Base-by-base conservation (phyloP, 257 asterid species). In the Anisodus tanguticus region DNA sequence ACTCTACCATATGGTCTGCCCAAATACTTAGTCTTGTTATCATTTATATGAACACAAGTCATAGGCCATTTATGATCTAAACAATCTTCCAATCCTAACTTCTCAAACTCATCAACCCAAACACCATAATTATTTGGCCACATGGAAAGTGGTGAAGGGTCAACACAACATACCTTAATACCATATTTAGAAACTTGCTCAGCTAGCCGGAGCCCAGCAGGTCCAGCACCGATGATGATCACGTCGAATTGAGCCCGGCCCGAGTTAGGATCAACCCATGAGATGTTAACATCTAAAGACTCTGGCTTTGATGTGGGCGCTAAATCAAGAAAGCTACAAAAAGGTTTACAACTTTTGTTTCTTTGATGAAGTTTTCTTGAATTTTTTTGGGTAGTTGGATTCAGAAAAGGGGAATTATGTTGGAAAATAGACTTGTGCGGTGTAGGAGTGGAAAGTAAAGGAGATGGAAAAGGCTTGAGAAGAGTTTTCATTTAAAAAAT, bases 81-180 rank as follows among this genome's bases (percentile, higher is more conserved):
- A 83, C 98, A 94, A 85, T 89, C 94, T 62, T 87, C 93, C 19
- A 96, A 88, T 4, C 93, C 97, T 76, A 96, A 82, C 63, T 84
- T 84, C 89, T 93, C 92, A 84, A 96, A 93, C 83, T 96, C 98
- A 88, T 96, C 99, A 41, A 92, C 93, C 98, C 99, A 96, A 68
- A 91, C 95, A 31, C 99, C 98, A 83, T 93, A 94, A 72, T 96
- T 94, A 83, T 93, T 92, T 1, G 97, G 99, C 98, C 98, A 94
- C 93, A 89, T 86, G 62, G 98, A 92, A 47, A 96, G 95, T 12
- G 98, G 98, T 2, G 97, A 90, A 87, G 99, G 97, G 85, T 96
- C 99, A 51, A 96, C 81, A 79, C 95, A 93, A 78, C 98, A 94
- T 79, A 93, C 98, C 90, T 92, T 88, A 47, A 94, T 91, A 82